These are phyloP conservation scores for Hyphopichia wangnamkhiaoensis DNA, from an alignment of 1,139 yeast genomes.

Conservation along the genomic window DNA sequence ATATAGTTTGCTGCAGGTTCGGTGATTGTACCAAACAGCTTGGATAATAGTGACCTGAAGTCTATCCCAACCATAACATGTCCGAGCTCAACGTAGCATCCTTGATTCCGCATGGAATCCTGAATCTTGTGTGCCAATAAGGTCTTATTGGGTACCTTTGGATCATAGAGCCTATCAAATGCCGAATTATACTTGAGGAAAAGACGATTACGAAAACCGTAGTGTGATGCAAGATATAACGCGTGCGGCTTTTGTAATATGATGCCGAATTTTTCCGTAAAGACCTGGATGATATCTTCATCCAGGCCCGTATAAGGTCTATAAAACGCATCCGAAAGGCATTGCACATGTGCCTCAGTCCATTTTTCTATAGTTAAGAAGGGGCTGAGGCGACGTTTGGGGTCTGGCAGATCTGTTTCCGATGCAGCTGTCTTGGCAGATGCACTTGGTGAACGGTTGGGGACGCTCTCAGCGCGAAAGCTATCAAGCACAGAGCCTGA, in stretches of 20 bases:
- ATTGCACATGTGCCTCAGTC: slow-evolving; percentile 11
- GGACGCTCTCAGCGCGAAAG: no score
- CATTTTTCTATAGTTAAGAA: slow-evolving; percentile 8
- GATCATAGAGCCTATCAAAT: neutral
- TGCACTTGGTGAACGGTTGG: neutral
- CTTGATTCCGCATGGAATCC: neutral
- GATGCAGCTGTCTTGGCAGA: neutral
- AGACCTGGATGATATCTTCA: slow-evolving; percentile 9
- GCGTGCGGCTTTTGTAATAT: neutral
- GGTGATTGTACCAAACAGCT: slow-evolving; percentile 1
- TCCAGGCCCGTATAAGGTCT: slow-evolving; percentile 7
- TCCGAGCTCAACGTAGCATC: neutral
- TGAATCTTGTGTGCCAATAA: neutral
- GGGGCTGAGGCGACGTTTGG: neutral
- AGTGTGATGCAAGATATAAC: slow-evolving; percentile 1
- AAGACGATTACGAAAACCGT: slow-evolving; percentile 3
- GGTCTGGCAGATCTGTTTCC: neutral
- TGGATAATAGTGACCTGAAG: neutral
- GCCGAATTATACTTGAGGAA: neutral
- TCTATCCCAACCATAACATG: neutral
- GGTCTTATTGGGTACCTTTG: neutral
- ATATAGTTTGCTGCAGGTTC: slow-evolving; percentile 2
- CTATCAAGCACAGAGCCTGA: no score
- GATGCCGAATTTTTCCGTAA: slow-evolving; percentile 8
- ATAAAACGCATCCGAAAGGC: slow-evolving; percentile 11